These are phyloP conservation scores for Teratosphaeria viscida DNA, from an alignment of 2,329 filamentous ascomycete species.

Conservation along the genomic window DNA sequence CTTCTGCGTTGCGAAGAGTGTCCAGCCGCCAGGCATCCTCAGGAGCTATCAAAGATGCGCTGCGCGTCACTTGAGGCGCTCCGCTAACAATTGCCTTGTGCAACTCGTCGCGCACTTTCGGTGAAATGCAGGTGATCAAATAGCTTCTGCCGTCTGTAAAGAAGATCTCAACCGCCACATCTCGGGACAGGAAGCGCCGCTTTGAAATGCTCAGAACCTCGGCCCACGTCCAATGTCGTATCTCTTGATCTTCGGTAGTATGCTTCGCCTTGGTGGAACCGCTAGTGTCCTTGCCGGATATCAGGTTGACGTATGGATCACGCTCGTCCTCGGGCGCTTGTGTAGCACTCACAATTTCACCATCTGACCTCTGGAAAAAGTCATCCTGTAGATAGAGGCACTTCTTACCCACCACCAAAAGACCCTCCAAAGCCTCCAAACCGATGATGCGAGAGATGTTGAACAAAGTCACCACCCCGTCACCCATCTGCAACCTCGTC, in stretches of 20 bases:
- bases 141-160: constrained; percentile 96
- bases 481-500: constrained; percentile 80
- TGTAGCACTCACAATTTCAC: constrained; percentile 93
- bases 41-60: constrained; percentile 51
- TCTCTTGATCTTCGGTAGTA: constrained; percentile 58
- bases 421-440: constrained; percentile 83
- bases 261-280: constrained; percentile 41
- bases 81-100: constrained; percentile 58
- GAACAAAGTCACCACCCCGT: constrained; percentile 86
- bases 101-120: constrained; percentile 65
- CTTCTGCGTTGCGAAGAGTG: constrained; percentile 59
- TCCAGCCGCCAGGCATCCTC: constrained; percentile 92
- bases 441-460: constrained; percentile 93
- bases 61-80: constrained; percentile 66
- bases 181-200: constrained; percentile 84
- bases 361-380: constrained; percentile 87
- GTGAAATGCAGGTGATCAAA: constrained; percentile 71
- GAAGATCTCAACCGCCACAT: constrained; percentile 94
- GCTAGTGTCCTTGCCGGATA: constrained; percentile 63
- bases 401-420: constrained; percentile 86
- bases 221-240: constrained; percentile 83
- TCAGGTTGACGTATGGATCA: constrained; percentile 90
- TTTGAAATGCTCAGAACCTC: constrained; percentile 95
- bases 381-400: constrained; percentile 91
- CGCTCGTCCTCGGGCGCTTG: constrained; percentile 87